A percentile compares a stretch with the other conserved stretches of the same genome.
These are phyloP conservation scores for Bimuria novae-zelandiae DNA, from an alignment of 2,329 filamentous ascomycete species.

Conservation along the genomic window DNA sequence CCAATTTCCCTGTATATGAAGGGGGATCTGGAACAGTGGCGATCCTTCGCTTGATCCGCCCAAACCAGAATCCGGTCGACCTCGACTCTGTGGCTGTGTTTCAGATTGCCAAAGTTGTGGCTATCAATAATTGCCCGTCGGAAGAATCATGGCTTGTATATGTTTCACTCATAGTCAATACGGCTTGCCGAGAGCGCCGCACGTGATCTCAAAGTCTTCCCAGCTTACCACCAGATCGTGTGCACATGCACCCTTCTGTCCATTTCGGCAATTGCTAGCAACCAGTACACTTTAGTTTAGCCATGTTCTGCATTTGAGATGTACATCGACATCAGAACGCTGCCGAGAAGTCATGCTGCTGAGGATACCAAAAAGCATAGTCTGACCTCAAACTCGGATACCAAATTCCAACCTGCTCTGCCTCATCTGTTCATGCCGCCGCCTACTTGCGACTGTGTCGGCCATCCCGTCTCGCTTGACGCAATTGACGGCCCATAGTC, in stretches of 20 bases:
- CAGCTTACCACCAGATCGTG: too few species aligned
- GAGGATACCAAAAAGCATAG: too few species aligned
- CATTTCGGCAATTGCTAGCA: background rate
- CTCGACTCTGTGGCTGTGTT: conserved; percentile 7
- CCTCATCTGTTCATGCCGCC: background rate
- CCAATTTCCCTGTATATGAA: conserved; percentile 8
- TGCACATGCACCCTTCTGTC: too few species aligned
- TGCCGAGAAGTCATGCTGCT: background rate
- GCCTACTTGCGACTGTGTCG: background rate
- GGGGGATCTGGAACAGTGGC: conserved; percentile 2
- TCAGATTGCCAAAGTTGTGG: background rate
- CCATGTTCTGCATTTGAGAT: background rate
- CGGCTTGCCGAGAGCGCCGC: background rate
- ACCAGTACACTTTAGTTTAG: background rate
- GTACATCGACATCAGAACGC: too few species aligned
- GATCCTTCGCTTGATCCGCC: conserved; percentile 10
- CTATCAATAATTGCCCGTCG: background rate
- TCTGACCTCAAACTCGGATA: too few species aligned
- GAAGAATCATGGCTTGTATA: background rate
- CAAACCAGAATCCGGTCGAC: background rate
- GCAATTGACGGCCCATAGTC: background rate
- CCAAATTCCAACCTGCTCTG: too few species aligned
- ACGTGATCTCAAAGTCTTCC: too few species aligned
- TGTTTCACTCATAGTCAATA: background rate
- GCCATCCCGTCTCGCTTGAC: conserved; percentile 1